Evolutionary conservation across 495 filamentous ascomycete genomes (phyloP).

Genomic region (Bacidia gigantensis): DNA sequence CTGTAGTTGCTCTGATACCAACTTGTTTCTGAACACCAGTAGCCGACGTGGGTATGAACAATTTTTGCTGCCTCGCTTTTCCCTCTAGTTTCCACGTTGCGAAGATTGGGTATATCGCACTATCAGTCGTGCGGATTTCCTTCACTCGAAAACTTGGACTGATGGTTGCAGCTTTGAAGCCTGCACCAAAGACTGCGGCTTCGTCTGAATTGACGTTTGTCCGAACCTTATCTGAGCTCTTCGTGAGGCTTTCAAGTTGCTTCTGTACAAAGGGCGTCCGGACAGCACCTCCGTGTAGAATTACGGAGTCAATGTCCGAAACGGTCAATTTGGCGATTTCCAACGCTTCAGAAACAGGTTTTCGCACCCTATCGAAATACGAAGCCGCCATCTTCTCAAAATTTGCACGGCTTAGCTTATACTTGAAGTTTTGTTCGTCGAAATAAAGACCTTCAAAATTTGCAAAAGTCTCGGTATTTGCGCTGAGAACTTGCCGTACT

Average conservation of each 20-base stretch:
- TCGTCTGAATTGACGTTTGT: slow-evolving; percentile 96
- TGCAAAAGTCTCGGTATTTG: slow-evolving; percentile 68
- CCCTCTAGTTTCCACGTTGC: slow-evolving; percentile 50
- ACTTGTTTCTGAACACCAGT: slow-evolving; percentile 74
- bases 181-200: slow-evolving; percentile 90
- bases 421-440: slow-evolving; percentile 83
- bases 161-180: slow-evolving; percentile 81
- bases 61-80: slow-evolving; percentile 53
- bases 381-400: slow-evolving; percentile 71
- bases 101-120: slow-evolving; percentile 53
- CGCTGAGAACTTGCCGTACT: slow-evolving; percentile 78
- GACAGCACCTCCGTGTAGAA: slow-evolving; percentile 81
- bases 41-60: slow-evolving; percentile 68
- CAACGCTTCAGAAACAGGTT: slow-evolving; percentile 61
- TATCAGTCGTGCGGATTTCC: slow-evolving; percentile 74
- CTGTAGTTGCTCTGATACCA: slow-evolving; percentile 71
- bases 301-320: slow-evolving; percentile 72
- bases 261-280: slow-evolving; percentile 92
- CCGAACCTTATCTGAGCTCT: slow-evolving; percentile 62
- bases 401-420: slow-evolving; percentile 67
- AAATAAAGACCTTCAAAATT: slow-evolving; percentile 74
- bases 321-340: slow-evolving; percentile 56
- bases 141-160: slow-evolving; percentile 94
- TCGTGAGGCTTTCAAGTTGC: slow-evolving; percentile 63
- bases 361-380: slow-evolving; percentile 52